Evolutionary conservation across 139 green algal genomes (phyloP), one percentile per base, ranked within the genome.

Genomic region (Coelastrella sp.): DNA sequence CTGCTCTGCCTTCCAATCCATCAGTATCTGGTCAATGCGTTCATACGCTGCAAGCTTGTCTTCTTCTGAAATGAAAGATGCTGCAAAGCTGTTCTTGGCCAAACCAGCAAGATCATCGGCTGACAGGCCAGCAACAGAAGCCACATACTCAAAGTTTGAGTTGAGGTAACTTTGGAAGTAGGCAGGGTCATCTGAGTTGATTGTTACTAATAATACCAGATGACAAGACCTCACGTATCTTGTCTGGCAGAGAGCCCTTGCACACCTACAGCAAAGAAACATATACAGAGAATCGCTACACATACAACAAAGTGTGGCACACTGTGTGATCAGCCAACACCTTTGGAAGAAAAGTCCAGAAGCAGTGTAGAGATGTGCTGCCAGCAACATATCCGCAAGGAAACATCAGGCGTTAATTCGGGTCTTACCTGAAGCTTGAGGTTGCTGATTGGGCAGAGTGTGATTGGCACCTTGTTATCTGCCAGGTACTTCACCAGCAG

Each of bases 361-460:
- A 11, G 17, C 13, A 15, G 13, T 23, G 48, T 15, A 57, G 13
- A 57, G 48, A 15, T 11, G 48, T 23, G 13, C 13, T 57, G 48
- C 48, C 13, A 57, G 48, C 13, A 11, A 57, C 0, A 67, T 2
- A 30, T 67, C 23, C n/a, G n/a, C n/a, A n/a, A n/a, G n/a, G n/a
- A n/a, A n/a, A n/a, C n/a, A n/a, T n/a, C n/a, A n/a, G n/a, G n/a
- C n/a, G n/a, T n/a, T n/a, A n/a, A n/a, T n/a, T n/a, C n/a, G n/a
- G 15, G 19, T 9, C 37, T 32, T 1, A 92, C 88, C 86, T 92
- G 87, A n/a, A 95, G 87, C 32, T 53, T 75, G 5, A 92, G 69
- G 86, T 96, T 95, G 79, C 85, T 92, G n/a, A 96, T 51, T 0
- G 93, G 94, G 90, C 94, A 96, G 23, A 96, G 60, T 13, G 94